These are phyloP conservation scores for Fonsecaea pugnacius DNA, from an alignment of 2,329 filamentous ascomycete species.

Conservation along the genomic window DNA sequence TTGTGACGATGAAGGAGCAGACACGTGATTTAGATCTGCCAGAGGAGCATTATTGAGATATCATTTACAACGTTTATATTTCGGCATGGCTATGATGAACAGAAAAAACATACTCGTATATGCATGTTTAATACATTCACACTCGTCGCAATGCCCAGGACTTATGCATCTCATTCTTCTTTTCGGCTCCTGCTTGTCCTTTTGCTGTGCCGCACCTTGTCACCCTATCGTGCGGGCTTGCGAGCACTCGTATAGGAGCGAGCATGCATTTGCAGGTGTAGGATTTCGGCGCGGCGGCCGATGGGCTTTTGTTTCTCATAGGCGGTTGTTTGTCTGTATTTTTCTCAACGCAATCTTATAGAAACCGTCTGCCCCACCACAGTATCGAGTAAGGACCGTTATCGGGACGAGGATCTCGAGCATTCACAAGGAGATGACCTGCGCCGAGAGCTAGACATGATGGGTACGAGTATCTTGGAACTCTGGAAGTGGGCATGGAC, in stretches of 20 bases:
- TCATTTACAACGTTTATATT: conserved; percentile 1
- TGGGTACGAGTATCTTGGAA: not conserved
- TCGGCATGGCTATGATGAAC: not conserved
- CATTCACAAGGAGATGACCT: not conserved
- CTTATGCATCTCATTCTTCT: not conserved
- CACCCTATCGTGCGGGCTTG: not conserved
- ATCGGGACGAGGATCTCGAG: not conserved
- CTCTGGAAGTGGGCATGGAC: not conserved
- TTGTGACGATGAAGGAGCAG: not conserved
- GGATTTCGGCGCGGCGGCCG: not conserved
- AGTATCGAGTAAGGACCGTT: not conserved
- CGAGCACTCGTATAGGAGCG: not conserved
- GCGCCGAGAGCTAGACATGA: not conserved
- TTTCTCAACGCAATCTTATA: conserved; percentile 4
- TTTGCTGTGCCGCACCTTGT: not conserved
- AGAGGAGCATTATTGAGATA: not conserved
- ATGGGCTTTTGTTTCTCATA: conserved; percentile 5
- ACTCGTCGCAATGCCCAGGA: not conserved
- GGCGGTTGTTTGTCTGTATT: not conserved
- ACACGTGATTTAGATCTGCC: not conserved
- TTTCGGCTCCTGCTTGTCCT: not conserved
- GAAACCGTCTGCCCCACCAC: not conserved
- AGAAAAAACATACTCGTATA: not conserved
- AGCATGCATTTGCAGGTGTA: not conserved
- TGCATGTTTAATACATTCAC: not conserved